Base-by-base conservation (phyloP, 2,329 filamentous ascomycete genomes). In the Macrophomina pseudophaseolina region DNA sequence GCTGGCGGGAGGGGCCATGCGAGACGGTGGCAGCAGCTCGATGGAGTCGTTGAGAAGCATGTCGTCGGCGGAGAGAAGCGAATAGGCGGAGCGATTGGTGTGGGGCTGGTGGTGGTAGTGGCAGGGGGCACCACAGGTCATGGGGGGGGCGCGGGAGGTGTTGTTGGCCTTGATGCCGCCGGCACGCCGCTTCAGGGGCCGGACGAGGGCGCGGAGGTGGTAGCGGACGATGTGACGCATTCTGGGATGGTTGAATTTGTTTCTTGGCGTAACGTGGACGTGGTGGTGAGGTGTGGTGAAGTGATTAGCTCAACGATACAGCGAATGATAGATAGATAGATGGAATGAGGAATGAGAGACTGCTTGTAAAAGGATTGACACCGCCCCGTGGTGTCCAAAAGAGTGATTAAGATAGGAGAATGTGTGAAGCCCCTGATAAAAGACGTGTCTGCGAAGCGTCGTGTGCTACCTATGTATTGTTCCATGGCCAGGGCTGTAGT, bases 161-260 rank as follows among this genome's bases (percentile, higher is more conserved):
- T 9, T 5, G 48, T 18, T 4, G 30, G 18, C 48, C 48, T 51
- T 51, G 48, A 51, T 9, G 42, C 42, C 48, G 48, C 8, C 14
- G 44, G 18, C 52, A 5, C 56, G 42, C 42, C 56, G 56, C 30
- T 60, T 60, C 40, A 60, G 56, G 3, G 56, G 56, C 14, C 56
- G 40, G n/a, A 60, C 30, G 1, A 60, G 30, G 8, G 56, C 56
- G 56, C 56, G 56, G 56, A 60, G 56, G 28, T 35, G 56, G 56
- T 60, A 60, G 42, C 42, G 42, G 42, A 46, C 42, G 14, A 40
- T 35, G 56, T 60, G 56, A 8, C 42, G 42, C 56, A 60, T 60
- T 53, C 5, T 35, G 40, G 1, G 3, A 23, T 23, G 23, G 23
- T 23, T 23, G 23, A 23, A 23, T 46, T 16, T 48, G 8, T 46